These are phyloP conservation scores for Coniochaeta pulveracea DNA, from an alignment of 2,329 filamentous ascomycete species.

Conservation along the genomic window DNA sequence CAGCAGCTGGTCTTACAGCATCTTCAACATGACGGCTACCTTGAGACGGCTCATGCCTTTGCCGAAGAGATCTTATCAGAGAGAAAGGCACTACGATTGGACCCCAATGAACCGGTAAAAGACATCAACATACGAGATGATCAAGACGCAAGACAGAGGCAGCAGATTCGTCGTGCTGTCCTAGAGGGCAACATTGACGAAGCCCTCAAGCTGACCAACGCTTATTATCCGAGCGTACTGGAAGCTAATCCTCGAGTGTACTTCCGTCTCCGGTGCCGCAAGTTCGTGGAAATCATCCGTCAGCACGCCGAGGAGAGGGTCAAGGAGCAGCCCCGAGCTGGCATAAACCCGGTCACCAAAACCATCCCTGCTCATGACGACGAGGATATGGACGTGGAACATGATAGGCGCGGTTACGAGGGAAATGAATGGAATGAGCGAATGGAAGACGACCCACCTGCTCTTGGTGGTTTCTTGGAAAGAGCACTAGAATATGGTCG, in stretches of 20 bases:
- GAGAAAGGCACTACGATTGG: constrained; percentile 55
- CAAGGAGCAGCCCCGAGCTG: constrained; percentile 16
- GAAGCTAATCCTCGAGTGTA: constrained; percentile 72
- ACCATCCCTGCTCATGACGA: constrained; percentile 21
- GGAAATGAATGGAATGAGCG: constrained; percentile 38
- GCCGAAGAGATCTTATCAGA: constrained; percentile 68
- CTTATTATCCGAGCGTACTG: constrained; percentile 72
- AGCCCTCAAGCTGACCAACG: constrained; percentile 70
- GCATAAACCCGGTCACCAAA: neutral
- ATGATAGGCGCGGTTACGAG: too few species aligned
- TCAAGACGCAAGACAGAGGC: constrained; percentile 73
- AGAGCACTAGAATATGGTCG: constrained; percentile 73
- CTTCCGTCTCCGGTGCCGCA: constrained; percentile 79
- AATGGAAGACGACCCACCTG: constrained; percentile 33
- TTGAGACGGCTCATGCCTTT: constrained; percentile 86
- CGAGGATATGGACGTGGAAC: constrained; percentile 45
- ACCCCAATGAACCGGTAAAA: constrained; percentile 37
- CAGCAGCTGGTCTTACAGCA: constrained; percentile 79
- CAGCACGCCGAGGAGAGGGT: constrained; percentile 55
- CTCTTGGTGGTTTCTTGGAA: constrained; percentile 38
- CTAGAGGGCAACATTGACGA: constrained; percentile 86
- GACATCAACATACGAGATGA: constrained; percentile 66
- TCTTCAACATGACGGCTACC: constrained; percentile 86
- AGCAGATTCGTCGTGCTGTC: constrained; percentile 77
- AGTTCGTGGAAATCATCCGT: constrained; percentile 91